A percentile compares a stretch with the other conserved stretches of the same genome.
These are phyloP conservation scores for Penicillium sp. DNA, from an alignment of 2,329 filamentous ascomycete species.

Conservation along the genomic window DNA sequence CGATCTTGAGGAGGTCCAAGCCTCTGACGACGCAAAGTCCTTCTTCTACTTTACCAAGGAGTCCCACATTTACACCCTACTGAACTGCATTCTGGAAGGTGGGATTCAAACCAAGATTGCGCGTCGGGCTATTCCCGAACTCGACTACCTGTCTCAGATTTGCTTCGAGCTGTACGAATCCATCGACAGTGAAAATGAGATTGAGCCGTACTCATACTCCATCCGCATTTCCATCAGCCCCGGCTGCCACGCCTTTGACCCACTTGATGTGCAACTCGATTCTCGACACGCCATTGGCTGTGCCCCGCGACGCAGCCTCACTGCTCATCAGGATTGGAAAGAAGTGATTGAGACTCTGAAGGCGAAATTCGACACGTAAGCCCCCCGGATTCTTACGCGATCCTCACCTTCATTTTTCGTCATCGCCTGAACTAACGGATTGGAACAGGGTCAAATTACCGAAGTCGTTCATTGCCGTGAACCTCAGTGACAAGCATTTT, in stretches of 20 bases:
- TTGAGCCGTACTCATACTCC: constrained; percentile 90
- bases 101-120: constrained; percentile 96
- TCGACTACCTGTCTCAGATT: constrained; percentile 96
- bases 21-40: constrained; percentile 84
- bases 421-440: neutral
- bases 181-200: constrained; percentile 69
- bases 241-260: constrained; percentile 93
- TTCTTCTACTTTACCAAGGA: constrained; percentile 99
- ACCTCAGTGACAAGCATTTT: constrained; percentile 45
- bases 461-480: constrained; percentile 47
- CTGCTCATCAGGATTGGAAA: constrained; percentile 90
- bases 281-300: constrained; percentile 94
- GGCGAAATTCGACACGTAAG: constrained; percentile 90
- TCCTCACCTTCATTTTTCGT: neutral
- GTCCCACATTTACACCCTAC: constrained; percentile 93
- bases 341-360: constrained; percentile 91
- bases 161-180: constrained; percentile 98
- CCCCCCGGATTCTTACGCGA: constrained; percentile 13
- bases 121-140: constrained; percentile 87
- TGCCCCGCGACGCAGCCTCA: constrained; percentile 82
- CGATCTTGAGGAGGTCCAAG: constrained; percentile 94
- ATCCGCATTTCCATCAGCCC: constrained; percentile 95
- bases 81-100: constrained; percentile 96
- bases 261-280: constrained; percentile 91
- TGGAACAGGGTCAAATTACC: constrained; percentile 44